Evolutionary conservation across 495 filamentous ascomycete species (phyloP), one percentile per base, ranked within the genome.

Genomic region (Chaetomium fimeti): DNA sequence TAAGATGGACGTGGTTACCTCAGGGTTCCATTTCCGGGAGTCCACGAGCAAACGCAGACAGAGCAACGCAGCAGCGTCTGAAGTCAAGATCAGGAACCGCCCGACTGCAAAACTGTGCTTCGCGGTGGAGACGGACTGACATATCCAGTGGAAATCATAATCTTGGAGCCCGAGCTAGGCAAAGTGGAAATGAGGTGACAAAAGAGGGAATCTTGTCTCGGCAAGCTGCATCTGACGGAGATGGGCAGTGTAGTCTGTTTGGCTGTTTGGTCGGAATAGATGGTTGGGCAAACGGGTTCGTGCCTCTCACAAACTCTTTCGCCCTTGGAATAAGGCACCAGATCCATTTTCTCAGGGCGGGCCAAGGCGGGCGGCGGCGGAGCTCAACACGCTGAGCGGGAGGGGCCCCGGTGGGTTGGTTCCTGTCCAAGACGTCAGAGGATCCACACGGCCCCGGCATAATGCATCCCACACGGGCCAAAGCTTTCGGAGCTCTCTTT

Each of bases 341-440:
- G 18, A 22, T 18, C 8, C 4, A 9, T n/a, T 20, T 47, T 47
- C 43, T 20, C 43, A 47, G 43, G n/a, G 43, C 43, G 43, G 43
- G 43, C n/a, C 32, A 11, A 11, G n/a, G 45, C 18, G 45, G 47
- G 43, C 43, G n/a, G n/a, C 18, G n/a, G 43, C n/a, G 43, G 12
- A 24, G 48, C 15, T 52, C 48, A 52, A 52, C 48, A 52, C 24
- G n/a, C 13, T 22, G 22, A 27, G 8, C 20, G 45, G 45, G 48
- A 52, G 48, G 22, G 48, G 45, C 20, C 1, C 45, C 45, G n/a
- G 45, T n/a, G 45, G 20, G n/a, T 8, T 49, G n/a, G 45, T 22
- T 13, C n/a, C n/a, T 20, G 18, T 52, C 48, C 48, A 52, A 29
- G 52, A 55, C 52, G 52, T 55, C 52, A 55, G 28, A 32, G 52